Base-by-base conservation (phyloP, 352 stramenopile species). In the Globisporangium irregulare region DNA sequence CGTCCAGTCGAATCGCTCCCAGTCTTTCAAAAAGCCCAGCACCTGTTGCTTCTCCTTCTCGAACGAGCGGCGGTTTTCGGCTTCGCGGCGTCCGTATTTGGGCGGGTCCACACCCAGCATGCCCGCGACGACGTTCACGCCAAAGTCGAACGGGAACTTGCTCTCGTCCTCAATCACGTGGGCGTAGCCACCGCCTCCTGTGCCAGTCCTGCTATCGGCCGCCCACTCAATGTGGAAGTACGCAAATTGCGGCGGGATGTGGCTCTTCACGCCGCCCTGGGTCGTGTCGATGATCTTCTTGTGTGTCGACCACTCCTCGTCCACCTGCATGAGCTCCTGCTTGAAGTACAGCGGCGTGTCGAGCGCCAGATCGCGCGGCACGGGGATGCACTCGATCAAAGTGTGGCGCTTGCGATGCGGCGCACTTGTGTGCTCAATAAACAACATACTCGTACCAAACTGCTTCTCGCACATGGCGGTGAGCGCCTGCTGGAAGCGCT, bases 201-300 rank as follows among this genome's bases (percentile, higher is more conserved):
- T 32, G 22, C 29, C 46, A 4, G 56, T 24, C 22, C 32, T 50
- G 25, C 62, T 78, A 4, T 24, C 48, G 0, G 24, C 27, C 0
- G 51, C 48, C 88, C 88, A 95, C 69, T 92, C 84, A 50, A 95
- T 91, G 68, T 95, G 84, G 66, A 94, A 95, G 57, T 94, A 95
- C 29, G 86, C 72, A 66, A 94, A 93, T n/a, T 90, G 85, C 24
- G 79, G 75, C 7, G 88, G 88, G 5, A 95, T 74, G 48, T 90
- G 77, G 29, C 75, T 79, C 64, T 79, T 80, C 38, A 94, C 72
- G 3, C 84, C 84, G 8, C 81, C 80, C 50, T 85, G 78, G 55
- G 66, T 81, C 9, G 84, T 93, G 62, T 92, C 79, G 61, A 95
- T 86, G 58, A 95, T 82, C 68, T 91, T 90, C 64, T 90, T 88